phyloP scores from a whole-genome alignment of 2,329 filamentous ascomycete species.

The Claviceps paspali region DNA sequence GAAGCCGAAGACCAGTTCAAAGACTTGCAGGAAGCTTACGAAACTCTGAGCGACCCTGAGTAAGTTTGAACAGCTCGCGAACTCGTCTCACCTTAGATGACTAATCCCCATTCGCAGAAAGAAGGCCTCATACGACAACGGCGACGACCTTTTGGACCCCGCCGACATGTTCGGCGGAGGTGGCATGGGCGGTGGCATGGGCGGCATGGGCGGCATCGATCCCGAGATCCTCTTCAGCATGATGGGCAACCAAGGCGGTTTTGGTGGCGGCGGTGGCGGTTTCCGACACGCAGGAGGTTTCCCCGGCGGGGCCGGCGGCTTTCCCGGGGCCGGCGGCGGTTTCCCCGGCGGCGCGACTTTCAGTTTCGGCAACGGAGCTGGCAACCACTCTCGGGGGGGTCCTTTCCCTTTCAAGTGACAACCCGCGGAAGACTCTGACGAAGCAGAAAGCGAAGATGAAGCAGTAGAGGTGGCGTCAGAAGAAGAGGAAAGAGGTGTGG shows the following conservation, averaged over 20 bases:
- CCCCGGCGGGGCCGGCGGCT: slow-evolving; percentile 33
- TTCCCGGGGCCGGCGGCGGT: slow-evolving; percentile 29
- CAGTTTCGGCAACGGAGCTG: slow-evolving; percentile 30
- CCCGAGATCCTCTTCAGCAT: slow-evolving; percentile 70
- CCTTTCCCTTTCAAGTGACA: slow-evolving; percentile 34
- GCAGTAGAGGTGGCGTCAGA: slow-evolving; percentile 12
- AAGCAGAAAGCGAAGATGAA: slow-evolving; percentile 20
- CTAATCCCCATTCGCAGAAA: slow-evolving; percentile 40
- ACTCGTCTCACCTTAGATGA: too few species aligned
- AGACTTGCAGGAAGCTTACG: slow-evolving; percentile 93
- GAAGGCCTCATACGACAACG: slow-evolving; percentile 78
- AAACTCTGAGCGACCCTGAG: slow-evolving; percentile 86
- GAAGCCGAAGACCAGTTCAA: slow-evolving; percentile 87
- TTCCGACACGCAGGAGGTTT: slow-evolving; percentile 37
- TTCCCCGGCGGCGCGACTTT: slow-evolving; percentile 33
- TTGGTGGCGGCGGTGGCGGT: slow-evolving; percentile 35
- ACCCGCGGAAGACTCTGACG: slow-evolving; percentile 22
- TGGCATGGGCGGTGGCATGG: slow-evolving; percentile 50
- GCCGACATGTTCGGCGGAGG: slow-evolving; percentile 67
- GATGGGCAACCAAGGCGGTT: slow-evolving; percentile 54
- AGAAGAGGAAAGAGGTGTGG: too few species aligned
- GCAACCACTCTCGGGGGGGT: slow-evolving; percentile 22
- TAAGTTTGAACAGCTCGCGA: slow-evolving; percentile 47
- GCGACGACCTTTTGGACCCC: slow-evolving; percentile 79
- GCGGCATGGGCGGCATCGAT: slow-evolving; percentile 49